phyloP scores from a whole-genome alignment of 495 filamentous ascomycete species.

The Penicillium riverlandense region DNA sequence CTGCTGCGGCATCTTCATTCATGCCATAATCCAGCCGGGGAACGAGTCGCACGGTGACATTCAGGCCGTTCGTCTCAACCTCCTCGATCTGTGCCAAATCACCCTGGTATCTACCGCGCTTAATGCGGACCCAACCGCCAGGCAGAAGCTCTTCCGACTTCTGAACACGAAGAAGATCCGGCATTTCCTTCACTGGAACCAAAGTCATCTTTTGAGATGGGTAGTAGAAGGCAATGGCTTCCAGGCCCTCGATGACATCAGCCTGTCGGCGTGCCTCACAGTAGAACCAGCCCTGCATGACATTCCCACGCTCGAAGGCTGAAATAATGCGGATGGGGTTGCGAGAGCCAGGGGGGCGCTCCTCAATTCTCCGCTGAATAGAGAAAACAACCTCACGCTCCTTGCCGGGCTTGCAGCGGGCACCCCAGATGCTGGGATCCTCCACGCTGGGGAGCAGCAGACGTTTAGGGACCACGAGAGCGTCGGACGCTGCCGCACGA shows the following conservation, averaged over 20 bases:
- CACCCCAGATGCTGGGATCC: conserved; percentile 93
- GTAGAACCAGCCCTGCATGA: conserved; percentile 92
- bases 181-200: conserved; percentile 96
- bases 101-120: conserved; percentile 72
- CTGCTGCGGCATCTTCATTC: conserved; percentile 61
- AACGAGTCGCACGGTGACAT: conserved; percentile 77
- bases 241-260: conserved; percentile 73
- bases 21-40: conserved; percentile 88
- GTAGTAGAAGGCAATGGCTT: conserved; percentile 80
- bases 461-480: conserved; percentile 72
- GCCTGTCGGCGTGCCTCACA: conserved; percentile 82
- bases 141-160: conserved; percentile 82
- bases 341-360: conserved; percentile 59
- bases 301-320: conserved; percentile 80
- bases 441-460: conserved; percentile 88
- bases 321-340: conserved; percentile 73
- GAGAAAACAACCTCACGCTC: conserved; percentile 83
- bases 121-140: conserved; percentile 87
- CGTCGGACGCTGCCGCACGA: conserved; percentile 47
- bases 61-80: conserved; percentile 85
- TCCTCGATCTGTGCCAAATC: conserved; percentile 93
- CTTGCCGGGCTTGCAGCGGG: conserved; percentile 89
- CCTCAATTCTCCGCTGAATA: conserved; percentile 81
- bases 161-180: conserved; percentile 81
- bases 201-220: conserved; percentile 73